Evolutionary conservation across 1,284 basidiomycete genomes (phyloP), one percentile per base, ranked within the genome.

Genomic region (Marasmius tenuissimus): DNA sequence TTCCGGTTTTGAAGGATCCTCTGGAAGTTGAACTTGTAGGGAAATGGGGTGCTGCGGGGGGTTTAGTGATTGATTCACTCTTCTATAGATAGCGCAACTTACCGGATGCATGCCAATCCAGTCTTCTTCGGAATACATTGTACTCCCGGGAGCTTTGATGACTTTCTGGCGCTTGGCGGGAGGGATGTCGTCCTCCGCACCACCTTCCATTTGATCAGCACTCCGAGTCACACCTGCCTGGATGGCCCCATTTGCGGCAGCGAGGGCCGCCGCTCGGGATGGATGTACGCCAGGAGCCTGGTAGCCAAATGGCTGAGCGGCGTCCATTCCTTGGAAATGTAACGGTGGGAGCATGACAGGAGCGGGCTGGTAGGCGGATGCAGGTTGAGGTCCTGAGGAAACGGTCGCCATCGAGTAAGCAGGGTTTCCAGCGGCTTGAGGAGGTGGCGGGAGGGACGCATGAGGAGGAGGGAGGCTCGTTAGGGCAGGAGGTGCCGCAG

Each of bases 21-120:
- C 80, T 1, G 96, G 94, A 61, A 98, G 80, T 72, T 96, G 93
- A 5, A 97, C 82, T 45, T 83, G 81, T 35, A 98, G 80, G 11
- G 89, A 88, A 69, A 97, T 93, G 9, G 95, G 91, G 67, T 95
- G 89, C 87, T 89, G 65, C 4, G 64, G 64, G 51, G 57, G 54
- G n/a, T 20, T 47, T 9, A 11, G 59, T 57, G 34, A 63, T 55
- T 59, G 56, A 47, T 33, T 38, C 14, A 35, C 55, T 42, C 58
- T 35, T n/a, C 20, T 52, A 62, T 51, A 57, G 39, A 52, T 34
- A 34, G 49, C 14, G 53, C 38, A 20, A 76, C 85, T 76, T 61
- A 89, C 88, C 39, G 94, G 93, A 74, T 97, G 94, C 81, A 93
- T 86, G 55, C 81, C 82, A 68, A 94, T 86, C 95, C 95, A 97